phyloP scores from a whole-genome alignment of 2,329 filamentous ascomycete genomes.

The Xylaria sp. region DNA sequence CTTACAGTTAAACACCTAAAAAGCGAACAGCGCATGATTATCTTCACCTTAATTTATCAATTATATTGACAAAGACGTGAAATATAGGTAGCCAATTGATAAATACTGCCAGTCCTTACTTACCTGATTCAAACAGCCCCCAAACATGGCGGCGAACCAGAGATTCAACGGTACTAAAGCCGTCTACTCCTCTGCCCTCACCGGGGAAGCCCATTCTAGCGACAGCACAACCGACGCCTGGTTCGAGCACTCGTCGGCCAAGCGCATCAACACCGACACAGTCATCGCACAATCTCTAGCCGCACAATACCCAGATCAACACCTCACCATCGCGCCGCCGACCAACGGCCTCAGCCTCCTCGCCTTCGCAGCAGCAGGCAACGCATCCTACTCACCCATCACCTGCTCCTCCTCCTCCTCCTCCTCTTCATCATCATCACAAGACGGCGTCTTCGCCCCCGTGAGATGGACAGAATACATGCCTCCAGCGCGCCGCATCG shows the following conservation, averaged over 20 bases:
- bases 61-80: background rate
- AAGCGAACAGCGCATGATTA: background rate
- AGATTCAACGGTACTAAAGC: background rate
- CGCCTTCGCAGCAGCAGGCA: conserved; percentile 55
- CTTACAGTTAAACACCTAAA: background rate
- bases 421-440: too few species aligned
- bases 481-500: conserved; percentile 56
- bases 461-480: conserved; percentile 55
- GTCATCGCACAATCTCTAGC: conserved; percentile 56
- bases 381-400: conserved; percentile 51
- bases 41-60: background rate
- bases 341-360: conserved; percentile 53
- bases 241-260: conserved; percentile 56
- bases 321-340: conserved; percentile 54
- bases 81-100: background rate
- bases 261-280: conserved; percentile 57
- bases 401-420: too few species aligned
- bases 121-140: background rate
- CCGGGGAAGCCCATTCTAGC: conserved; percentile 1
- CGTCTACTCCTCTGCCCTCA: background rate
- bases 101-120: background rate
- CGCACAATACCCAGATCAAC: conserved; percentile 57
- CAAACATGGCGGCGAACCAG: conserved; percentile 14
- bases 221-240: conserved; percentile 46
- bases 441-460: conserved; percentile 45